Evolutionary conservation across 2,329 filamentous ascomycete genomes (phyloP), one percentile per base, ranked within the genome.

Genomic region (Ceratocystis smalleyi): DNA sequence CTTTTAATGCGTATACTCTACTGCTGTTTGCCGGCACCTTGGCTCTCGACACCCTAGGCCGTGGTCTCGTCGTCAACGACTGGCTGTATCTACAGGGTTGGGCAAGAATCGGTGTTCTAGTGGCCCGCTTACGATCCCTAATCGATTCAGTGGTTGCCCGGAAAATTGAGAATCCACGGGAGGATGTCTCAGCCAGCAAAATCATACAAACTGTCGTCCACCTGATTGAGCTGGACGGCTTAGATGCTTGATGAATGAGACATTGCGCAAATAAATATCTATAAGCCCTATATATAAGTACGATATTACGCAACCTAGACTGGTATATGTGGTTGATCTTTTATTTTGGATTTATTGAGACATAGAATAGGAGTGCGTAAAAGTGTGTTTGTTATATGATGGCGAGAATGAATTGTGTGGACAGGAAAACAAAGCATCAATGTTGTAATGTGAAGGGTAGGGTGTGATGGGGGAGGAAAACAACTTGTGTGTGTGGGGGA

Each of bases 41-140:
- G 61, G 83, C 85, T 66, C 83, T 97, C 2, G 94, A 97, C 74
- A 95, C 91, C 0, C 77, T 91, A 54, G 92, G 92, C 5, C 80
- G 91, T 24, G 94, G 94, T 0, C 76, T 99, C 19, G 77, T 96
- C 2, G 89, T 99, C 2, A 94, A 97, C 74, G 91, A 89, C 62
- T 97, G 92, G 94, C 77, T 97, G 63, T 74, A 79, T 43, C 76
- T 99, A 40, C 81, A 90, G 27, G 94, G 94, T 0, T 99, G 94
- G 94, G 92, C 94, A 0, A 83, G 94, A 59, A 94, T 99, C 68
- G 94, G 92, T 35, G 92, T 97, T 12, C 74, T 99, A 69, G 87
- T 96, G 2, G 88, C 87, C 57, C 80, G 92, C 67, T 75, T 99
- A 69, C 81, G 94, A 68, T 84, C 85, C 65, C 88, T 97, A 85